phyloP scores from a whole-genome alignment of 2,329 filamentous ascomycete species.

The Penicillium frequentans region DNA sequence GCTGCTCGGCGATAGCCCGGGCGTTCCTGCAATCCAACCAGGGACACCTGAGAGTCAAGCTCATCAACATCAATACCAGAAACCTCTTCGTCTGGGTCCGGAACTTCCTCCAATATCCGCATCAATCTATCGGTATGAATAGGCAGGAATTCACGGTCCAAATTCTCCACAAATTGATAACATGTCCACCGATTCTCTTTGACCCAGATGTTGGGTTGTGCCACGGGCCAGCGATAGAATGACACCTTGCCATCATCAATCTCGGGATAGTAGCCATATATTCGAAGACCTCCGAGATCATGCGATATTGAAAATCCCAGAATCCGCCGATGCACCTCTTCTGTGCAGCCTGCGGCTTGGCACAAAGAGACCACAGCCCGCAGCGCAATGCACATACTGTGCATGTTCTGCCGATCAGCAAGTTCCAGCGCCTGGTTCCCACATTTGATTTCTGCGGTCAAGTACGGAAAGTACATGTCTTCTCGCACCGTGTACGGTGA shows the following conservation, averaged over 20 bases:
- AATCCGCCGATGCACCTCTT: slow-evolving; percentile 5
- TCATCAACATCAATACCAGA: neutral
- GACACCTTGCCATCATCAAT: slow-evolving; percentile 4
- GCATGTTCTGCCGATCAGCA: slow-evolving; percentile 6
- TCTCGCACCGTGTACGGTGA: slow-evolving; percentile 4
- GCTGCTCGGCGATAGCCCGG: slow-evolving; percentile 3
- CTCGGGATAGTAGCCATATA: slow-evolving; percentile 7
- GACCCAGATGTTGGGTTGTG: slow-evolving; percentile 3
- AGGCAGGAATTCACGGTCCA: slow-evolving; percentile 5
- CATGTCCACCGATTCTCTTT: slow-evolving; percentile 6
- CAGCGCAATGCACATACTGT: slow-evolving; percentile 6
- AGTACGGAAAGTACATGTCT: slow-evolving; percentile 6
- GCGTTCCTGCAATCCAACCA: slow-evolving; percentile 3
- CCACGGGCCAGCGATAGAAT: slow-evolving; percentile 5
- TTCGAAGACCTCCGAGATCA: slow-evolving; percentile 1
- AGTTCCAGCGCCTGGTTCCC: slow-evolving; percentile 5
- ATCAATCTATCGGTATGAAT: slow-evolving; percentile 2
- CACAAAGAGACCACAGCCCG: slow-evolving; percentile 4
- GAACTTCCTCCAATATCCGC: neutral
- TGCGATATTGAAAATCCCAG: too few relatives aligned
- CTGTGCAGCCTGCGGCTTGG: slow-evolving; percentile 2
- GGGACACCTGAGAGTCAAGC: too few relatives aligned
- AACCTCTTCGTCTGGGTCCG: neutral
- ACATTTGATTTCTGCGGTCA: too few relatives aligned
- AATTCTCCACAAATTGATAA: slow-evolving; percentile 1